A percentile compares a stretch with the other conserved stretches of the same genome.
Evolutionary conservation across 1,139 yeast species (phyloP).

Genomic region (Neolecta irregularis): DNA sequence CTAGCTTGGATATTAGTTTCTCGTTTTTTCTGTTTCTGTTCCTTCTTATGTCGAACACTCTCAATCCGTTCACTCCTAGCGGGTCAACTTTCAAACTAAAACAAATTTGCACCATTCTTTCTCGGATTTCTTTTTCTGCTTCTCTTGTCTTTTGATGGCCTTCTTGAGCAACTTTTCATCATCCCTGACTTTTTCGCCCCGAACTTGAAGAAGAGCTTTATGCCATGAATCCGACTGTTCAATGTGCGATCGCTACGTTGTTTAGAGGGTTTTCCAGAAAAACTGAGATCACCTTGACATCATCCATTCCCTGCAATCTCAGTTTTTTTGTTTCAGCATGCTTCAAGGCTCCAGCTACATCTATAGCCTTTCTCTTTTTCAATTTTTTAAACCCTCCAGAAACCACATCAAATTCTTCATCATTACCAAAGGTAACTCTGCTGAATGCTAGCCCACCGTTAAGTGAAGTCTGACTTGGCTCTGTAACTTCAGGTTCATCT

Average conservation of each 20-base stretch:
- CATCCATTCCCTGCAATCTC: constrained; percentile 43
- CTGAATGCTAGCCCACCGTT: constrained; percentile 49
- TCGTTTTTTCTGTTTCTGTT: constrained; percentile 67
- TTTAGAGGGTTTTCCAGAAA: background rate
- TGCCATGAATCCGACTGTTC: constrained; percentile 75
- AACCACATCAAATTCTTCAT: constrained; percentile 67
- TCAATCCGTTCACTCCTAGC: constrained; percentile 45
- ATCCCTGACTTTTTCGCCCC: constrained; percentile 74
- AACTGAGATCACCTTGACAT: constrained; percentile 32
- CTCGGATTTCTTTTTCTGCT: constrained; percentile 64
- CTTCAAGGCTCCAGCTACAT: constrained; percentile 65
- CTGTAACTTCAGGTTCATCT: constrained; percentile 4
- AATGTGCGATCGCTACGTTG: constrained; percentile 17
- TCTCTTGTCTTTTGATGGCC: constrained; percentile 70
- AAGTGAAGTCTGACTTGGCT: constrained; percentile 13
- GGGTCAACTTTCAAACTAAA: constrained; percentile 51
- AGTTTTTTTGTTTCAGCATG: constrained; percentile 60
- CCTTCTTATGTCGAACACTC: constrained; percentile 56
- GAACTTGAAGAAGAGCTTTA: constrained; percentile 68
- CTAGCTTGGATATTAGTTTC: constrained; percentile 77
- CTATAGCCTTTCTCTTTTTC: constrained; percentile 72
- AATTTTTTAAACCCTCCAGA: constrained; percentile 46
- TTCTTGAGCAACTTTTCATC: constrained; percentile 77
- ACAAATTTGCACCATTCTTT: constrained; percentile 62
- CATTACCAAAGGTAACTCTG: constrained; percentile 70